These are phyloP conservation scores for Lophium mytilinum DNA, from an alignment of 495 filamentous ascomycete species.

Conservation along the genomic window DNA sequence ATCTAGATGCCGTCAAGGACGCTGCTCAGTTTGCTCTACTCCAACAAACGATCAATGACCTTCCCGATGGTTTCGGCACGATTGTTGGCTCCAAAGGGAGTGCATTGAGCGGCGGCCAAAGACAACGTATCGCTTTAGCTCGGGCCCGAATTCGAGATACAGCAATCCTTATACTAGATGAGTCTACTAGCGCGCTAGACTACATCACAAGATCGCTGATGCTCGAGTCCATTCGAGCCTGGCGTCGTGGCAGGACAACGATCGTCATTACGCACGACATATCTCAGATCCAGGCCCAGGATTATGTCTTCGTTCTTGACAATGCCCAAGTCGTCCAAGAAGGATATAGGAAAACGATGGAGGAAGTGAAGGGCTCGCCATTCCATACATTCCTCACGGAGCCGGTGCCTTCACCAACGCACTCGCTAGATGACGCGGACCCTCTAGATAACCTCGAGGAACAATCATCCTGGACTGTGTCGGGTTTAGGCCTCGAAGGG, in stretches of 20 bases:
- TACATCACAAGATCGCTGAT: conserved; percentile 33
- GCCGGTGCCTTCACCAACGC: background rate
- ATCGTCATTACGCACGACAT: conserved; percentile 70
- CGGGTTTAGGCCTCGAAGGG: background rate
- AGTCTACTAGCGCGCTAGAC: conserved; percentile 40
- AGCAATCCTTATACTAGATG: conserved; percentile 38
- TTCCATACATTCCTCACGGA: conserved; percentile 27
- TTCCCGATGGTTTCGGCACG: conserved; percentile 72
- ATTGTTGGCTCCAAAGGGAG: conserved; percentile 60
- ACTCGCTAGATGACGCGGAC: background rate
- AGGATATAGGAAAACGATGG: conserved; percentile 49
- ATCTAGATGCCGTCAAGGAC: conserved; percentile 46
- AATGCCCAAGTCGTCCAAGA: conserved; percentile 59
- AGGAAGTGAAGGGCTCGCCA: conserved; percentile 28
- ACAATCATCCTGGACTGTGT: conserved; percentile 10
- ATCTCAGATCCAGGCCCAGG: conserved; percentile 61
- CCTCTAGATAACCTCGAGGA: background rate
- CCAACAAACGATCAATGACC: conserved; percentile 55
- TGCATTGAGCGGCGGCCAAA: conserved; percentile 76
- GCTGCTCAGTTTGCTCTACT: conserved; percentile 62
- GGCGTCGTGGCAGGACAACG: conserved; percentile 37
- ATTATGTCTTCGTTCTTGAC: conserved; percentile 78
- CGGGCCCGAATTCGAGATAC: conserved; percentile 36
- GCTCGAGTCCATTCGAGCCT: conserved; percentile 34
- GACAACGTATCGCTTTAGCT: conserved; percentile 37